Evolutionary conservation across 129 eudicot species (phyloP).

Genomic region (Flaveria linearis): DNA sequence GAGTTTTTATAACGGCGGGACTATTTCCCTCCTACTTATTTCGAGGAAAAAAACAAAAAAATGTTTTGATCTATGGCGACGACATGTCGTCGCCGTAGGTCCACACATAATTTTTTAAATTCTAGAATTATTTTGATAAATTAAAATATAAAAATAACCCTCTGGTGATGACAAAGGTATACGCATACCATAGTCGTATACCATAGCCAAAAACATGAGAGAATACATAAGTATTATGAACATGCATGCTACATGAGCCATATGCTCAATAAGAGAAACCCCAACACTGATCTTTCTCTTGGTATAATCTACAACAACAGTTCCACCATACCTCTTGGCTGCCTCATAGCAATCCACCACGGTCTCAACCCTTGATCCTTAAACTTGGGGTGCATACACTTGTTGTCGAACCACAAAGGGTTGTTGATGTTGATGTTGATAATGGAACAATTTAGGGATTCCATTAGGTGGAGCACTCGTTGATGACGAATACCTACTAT

Average conservation of each 20-base stretch:
- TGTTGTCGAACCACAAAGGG: slow-evolving; percentile 6
- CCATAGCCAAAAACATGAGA: no score
- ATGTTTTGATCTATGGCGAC: no score
- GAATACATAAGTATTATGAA: background rate
- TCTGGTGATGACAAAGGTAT: no score
- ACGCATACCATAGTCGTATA: no score
- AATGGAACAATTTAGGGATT: background rate
- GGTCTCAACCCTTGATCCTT: background rate
- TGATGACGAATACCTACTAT: background rate
- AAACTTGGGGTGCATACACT: slow-evolving; percentile 6
- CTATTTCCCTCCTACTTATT: no score
- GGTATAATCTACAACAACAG: slow-evolving; percentile 36
- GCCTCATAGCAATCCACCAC: slow-evolving; percentile 44
- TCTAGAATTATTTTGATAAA: no score
- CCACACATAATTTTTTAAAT: no score
- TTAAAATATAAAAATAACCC: no score
- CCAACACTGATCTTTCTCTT: slow-evolving; percentile 28
- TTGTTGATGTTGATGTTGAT: slow-evolving; percentile 26
- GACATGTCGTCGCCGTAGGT: no score
- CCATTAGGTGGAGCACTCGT: background rate
- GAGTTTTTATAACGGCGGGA: no score
- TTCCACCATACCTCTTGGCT: slow-evolving; percentile 39
- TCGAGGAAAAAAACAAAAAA: no score
- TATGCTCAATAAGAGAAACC: slow-evolving; percentile 17
- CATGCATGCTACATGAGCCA: background rate